Conservation (phyloP, 176 grass and related monocot species). For the Rhipidocladum racemiflorum region DNA sequence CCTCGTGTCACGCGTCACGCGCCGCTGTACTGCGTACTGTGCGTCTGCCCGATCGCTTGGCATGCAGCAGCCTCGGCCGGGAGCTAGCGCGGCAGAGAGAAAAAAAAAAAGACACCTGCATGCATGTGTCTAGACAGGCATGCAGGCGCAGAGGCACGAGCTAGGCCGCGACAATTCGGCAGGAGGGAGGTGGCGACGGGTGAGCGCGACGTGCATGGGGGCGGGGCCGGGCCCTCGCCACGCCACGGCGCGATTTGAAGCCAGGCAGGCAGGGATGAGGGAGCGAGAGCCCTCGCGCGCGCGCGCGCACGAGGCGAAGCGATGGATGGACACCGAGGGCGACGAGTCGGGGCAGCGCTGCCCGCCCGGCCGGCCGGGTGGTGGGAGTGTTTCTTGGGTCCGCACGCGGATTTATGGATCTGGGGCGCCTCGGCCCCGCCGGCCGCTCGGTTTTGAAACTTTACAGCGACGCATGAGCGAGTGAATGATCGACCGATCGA, state of each 20-base stretch:
- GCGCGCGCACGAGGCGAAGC: not conserved
- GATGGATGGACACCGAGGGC: constrained; percentile 16
- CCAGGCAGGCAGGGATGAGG: not conserved
- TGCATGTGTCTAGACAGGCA: constrained; percentile 24
- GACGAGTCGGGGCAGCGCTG: constrained; percentile 26
- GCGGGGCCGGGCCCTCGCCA: not conserved
- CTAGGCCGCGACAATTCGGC: constrained; percentile 47
- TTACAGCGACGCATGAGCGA: constrained; percentile 19
- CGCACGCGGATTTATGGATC: constrained; percentile 9
- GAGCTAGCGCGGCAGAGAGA: not conserved
- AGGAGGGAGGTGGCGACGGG: constrained; percentile 36
- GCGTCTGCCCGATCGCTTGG: not conserved
- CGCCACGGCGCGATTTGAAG: not conserved
- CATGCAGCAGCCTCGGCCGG: not conserved
- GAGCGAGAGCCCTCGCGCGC: not conserved
- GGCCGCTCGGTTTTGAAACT: not conserved
- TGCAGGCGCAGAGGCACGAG: constrained; percentile 37
- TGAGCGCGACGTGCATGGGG: constrained; percentile 10
- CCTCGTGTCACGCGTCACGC: constrained; percentile 8
- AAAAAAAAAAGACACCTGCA: not conserved
- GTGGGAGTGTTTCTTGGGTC: not conserved
- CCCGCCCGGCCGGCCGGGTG: not conserved
- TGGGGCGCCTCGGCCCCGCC: not conserved
- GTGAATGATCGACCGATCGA: not conserved
- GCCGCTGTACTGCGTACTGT: not conserved